These are phyloP conservation scores for Pichia paraexigua DNA, from an alignment of 805 yeast species.

Conservation along the genomic window DNA sequence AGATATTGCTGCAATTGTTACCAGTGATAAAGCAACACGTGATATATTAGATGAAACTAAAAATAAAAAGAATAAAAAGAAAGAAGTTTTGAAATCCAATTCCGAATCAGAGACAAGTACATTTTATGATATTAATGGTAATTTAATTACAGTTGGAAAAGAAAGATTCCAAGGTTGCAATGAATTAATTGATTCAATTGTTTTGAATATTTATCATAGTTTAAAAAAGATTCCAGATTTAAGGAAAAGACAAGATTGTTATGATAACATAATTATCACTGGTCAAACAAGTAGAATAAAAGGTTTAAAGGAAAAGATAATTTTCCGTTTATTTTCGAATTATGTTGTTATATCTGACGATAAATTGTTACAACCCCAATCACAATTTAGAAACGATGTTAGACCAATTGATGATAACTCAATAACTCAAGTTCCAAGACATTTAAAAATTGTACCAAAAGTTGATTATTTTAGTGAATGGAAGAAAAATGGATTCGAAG, in stretches of 20 bases:
- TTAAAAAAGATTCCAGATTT: constrained; percentile 51
- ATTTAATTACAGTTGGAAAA: constrained; percentile 64
- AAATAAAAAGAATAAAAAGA: constrained; percentile 11
- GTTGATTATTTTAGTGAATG: constrained; percentile 95
- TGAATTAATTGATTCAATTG: constrained; percentile 46
- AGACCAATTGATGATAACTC: constrained; percentile 20
- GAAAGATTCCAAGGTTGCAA: constrained; percentile 82
- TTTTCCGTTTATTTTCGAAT: constrained; percentile 39
- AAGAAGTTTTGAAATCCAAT: constrained; percentile 35
- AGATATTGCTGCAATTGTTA: constrained; percentile 84
- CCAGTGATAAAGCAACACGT: constrained; percentile 60
- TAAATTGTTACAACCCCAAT: constrained; percentile 13
- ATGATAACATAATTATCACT: constrained; percentile 70
- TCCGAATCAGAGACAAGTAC: constrained; percentile 64
- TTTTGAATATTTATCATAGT: constrained; percentile 44
- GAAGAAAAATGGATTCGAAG: constrained; percentile 76
- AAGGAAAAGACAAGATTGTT: constrained; percentile 69
- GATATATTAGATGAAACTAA: constrained; percentile 30
- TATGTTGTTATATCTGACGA: constrained; percentile 19
- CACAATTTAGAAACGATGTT: constrained; percentile 27
- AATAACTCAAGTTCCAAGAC: constrained; percentile 67
- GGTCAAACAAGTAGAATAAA: constrained; percentile 72
- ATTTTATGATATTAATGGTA: constrained; percentile 55
- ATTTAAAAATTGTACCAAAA: constrained; percentile 56
- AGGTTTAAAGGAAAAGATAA: constrained; percentile 68